phyloP scores from a whole-genome alignment of 345 rosid species.

The Eutrema heterophyllum region DNA sequence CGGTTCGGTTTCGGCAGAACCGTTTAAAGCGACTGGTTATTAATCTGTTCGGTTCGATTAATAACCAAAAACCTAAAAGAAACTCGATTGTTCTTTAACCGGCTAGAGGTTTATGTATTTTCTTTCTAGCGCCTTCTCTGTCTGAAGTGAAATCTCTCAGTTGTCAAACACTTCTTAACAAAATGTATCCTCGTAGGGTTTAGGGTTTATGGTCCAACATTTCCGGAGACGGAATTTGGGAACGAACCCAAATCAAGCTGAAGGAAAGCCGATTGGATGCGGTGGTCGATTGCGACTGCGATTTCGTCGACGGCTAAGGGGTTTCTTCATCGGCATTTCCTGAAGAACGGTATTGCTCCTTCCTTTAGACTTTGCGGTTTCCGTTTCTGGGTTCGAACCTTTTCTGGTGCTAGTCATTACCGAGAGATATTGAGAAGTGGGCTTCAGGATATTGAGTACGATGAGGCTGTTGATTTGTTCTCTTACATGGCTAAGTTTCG shows the following conservation, averaged over 20 bases:
- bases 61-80: neutral
- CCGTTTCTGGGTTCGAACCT: conserved; percentile 8
- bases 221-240: neutral
- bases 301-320: conserved; percentile 24
- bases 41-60: neutral
- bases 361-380: neutral
- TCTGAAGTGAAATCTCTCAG: neutral
- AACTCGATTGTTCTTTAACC: neutral
- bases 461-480: conserved; percentile 20
- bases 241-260: conserved; percentile 18
- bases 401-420: neutral
- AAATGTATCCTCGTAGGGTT: conserved; percentile 22
- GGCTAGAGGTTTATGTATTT: neutral
- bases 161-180: neutral
- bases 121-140: neutral
- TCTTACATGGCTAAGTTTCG: conserved; percentile 10
- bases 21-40: neutral
- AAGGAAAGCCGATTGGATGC: conserved; percentile 24
- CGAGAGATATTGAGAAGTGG: conserved; percentile 12
- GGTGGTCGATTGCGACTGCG: conserved; percentile 27
- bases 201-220: conserved; percentile 27
- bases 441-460: neutral
- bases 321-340: conserved; percentile 9
- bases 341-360: conserved; percentile 16
- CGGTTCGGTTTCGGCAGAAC: neutral